Conservation (phyloP, 2,329 filamentous ascomycete genomes). For the Pseudocercospora vitis region DNA sequence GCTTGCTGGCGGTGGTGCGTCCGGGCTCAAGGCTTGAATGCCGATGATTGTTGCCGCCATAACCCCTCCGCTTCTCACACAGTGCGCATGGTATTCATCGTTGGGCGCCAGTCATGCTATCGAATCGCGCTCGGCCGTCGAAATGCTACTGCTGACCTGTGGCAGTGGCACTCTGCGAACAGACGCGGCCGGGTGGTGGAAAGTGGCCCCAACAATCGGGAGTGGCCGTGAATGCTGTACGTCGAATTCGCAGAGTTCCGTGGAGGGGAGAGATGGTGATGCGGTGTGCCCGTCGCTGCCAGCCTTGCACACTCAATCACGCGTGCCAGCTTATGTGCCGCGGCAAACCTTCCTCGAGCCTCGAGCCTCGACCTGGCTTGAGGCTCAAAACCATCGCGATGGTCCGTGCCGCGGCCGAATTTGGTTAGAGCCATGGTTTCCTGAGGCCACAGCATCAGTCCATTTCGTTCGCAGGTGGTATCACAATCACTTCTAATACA, state of each 20-base stretch:
- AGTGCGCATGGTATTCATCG: background rate
- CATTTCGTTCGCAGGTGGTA: background rate
- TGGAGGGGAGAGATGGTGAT: background rate
- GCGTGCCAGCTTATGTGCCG: constrained; percentile 2
- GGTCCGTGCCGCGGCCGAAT: background rate
- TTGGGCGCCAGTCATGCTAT: background rate
- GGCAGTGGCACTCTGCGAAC: too few species aligned
- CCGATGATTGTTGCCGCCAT: background rate
- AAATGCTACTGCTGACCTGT: background rate
- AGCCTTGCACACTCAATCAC: background rate
- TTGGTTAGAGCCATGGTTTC: background rate
- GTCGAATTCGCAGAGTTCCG: too few species aligned
- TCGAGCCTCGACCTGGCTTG: too few species aligned
- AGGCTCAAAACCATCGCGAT: background rate
- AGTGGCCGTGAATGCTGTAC: too few species aligned
- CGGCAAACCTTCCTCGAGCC: constrained; percentile 1
- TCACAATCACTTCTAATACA: background rate
- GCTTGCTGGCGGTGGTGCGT: constrained; percentile 23
- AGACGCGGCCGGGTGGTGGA: too few species aligned
- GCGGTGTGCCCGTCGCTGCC: background rate
- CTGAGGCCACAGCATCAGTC: too few species aligned
- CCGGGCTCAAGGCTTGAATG: constrained; percentile 1
- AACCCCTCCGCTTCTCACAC: background rate
- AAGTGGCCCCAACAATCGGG: too few species aligned
- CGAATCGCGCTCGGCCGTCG: background rate